These are phyloP conservation scores for Amanita polypyramis DNA, from an alignment of 768 basidiomycete species.

Conservation along the genomic window DNA sequence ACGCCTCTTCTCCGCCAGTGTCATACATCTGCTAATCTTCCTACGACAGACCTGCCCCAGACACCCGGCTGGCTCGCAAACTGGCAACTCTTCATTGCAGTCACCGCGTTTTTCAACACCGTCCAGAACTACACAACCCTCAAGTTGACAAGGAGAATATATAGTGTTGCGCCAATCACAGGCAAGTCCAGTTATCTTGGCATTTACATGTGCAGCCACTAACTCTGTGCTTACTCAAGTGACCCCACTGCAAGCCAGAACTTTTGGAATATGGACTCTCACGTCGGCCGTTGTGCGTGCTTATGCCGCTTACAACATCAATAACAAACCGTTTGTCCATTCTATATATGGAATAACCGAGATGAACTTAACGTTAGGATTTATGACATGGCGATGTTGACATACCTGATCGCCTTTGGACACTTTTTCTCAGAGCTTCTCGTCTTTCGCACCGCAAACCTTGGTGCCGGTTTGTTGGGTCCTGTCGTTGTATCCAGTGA, in stretches of 20 bases:
- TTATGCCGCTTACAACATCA: conserved; percentile 87
- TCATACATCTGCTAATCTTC: conserved; percentile 2
- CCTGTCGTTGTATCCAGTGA: conserved; percentile 83
- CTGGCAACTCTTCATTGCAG: conserved; percentile 81
- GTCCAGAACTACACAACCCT: conserved; percentile 74
- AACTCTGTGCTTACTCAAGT: conserved; percentile 35
- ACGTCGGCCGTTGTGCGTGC: conserved; percentile 73
- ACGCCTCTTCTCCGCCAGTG: conserved; percentile 7
- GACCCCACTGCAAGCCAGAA: conserved; percentile 75
- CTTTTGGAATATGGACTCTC: conserved; percentile 88
- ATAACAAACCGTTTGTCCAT: conserved; percentile 59
- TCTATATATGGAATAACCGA: neutral
- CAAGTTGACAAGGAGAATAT: conserved; percentile 69
- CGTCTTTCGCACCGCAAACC: conserved; percentile 66
- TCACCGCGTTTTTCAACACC: conserved; percentile 76
- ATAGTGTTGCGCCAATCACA: conserved; percentile 34
- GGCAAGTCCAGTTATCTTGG: conserved; percentile 19
- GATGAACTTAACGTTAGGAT: conserved; percentile 37
- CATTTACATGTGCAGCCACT: neutral
- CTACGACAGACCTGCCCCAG: conserved; percentile 46
- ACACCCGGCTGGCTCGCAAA: conserved; percentile 65
- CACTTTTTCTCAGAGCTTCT: conserved; percentile 85
- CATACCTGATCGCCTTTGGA: conserved; percentile 82
- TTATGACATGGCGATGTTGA: conserved; percentile 81
- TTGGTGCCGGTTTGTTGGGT: conserved; percentile 49